Evolutionary conservation across 257 asterid genomes (phyloP).

Genomic region (Solanum virginianum): DNA sequence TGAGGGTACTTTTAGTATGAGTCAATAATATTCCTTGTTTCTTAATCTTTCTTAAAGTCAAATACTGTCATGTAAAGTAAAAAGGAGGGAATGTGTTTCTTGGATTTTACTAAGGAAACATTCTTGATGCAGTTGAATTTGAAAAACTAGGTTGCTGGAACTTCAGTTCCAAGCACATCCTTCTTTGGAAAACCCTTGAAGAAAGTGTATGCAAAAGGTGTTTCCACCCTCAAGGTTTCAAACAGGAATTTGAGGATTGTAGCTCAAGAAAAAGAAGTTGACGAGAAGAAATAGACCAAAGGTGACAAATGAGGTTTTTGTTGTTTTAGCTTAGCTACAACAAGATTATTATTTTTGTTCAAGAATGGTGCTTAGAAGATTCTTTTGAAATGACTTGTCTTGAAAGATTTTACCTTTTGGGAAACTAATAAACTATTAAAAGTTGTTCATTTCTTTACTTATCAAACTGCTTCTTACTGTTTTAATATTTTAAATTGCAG

Average conservation of each 20-base stretch:
- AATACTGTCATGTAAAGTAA: not conserved
- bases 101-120: not conserved
- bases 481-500: too few species aligned
- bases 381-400: too few species aligned
- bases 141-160: slow-evolving; percentile 11
- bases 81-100: not conserved
- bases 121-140: slow-evolving; percentile 16
- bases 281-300: slow-evolving; percentile 13
- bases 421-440: too few species aligned
- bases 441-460: too few species aligned
- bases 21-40: not conserved
- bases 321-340: too few species aligned
- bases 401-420: too few species aligned
- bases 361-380: too few species aligned
- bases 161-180: slow-evolving; percentile 12
- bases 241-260: slow-evolving; percentile 12
- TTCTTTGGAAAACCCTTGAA: slow-evolving; percentile 20
- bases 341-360: too few species aligned
- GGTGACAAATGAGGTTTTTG: slow-evolving; percentile 15
- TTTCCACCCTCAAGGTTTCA: not conserved
- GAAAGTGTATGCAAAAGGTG: slow-evolving; percentile 1
- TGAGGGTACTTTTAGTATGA: not conserved
- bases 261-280: not conserved
- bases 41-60: not conserved
- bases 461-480: too few species aligned